Percentiles rank a stretch among this genome's conserved stretches.
Conservation (phyloP, 192 early-diverging fungal species). For the Backusella psychrophila region DNA sequence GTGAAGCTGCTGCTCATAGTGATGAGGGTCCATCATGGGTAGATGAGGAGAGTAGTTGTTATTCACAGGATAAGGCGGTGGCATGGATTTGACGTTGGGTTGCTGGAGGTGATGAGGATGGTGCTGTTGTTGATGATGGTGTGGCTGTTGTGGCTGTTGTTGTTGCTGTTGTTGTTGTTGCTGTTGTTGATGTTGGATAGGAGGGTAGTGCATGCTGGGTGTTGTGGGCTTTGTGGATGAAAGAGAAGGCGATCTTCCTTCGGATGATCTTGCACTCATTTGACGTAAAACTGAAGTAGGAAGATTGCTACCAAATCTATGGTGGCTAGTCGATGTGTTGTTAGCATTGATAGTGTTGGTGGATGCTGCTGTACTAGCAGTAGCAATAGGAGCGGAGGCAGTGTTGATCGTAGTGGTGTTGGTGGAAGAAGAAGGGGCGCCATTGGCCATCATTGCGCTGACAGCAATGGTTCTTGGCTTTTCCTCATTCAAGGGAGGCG, state of each 20-base stretch:
- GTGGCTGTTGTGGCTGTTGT: neutral
- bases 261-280: slow-evolving; percentile 47
- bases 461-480: neutral
- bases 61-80: neutral
- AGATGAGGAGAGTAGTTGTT: neutral
- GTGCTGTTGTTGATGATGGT: neutral
- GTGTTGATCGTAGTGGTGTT: neutral
- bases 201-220: slow-evolving; percentile 3
- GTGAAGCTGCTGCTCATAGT: slow-evolving; percentile 2
- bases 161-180: neutral
- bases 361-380: neutral
- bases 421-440: neutral
- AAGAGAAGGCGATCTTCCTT: slow-evolving; percentile 21
- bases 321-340: neutral
- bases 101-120: neutral
- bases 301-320: slow-evolving; percentile 47
- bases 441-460: neutral
- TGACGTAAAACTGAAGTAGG: slow-evolving; percentile 61
- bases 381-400: neutral
- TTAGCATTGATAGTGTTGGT: neutral
- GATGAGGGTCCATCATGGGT: slow-evolving; percentile 7
- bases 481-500: neutral
- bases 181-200: neutral
- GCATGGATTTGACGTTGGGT: neutral
- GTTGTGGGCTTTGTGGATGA: slow-evolving; percentile 5